Percentiles rank a stretch among this genome's conserved stretches.
phyloP scores from a whole-genome alignment of 148 eudicot species.

The Linanthus parryae region DNA sequence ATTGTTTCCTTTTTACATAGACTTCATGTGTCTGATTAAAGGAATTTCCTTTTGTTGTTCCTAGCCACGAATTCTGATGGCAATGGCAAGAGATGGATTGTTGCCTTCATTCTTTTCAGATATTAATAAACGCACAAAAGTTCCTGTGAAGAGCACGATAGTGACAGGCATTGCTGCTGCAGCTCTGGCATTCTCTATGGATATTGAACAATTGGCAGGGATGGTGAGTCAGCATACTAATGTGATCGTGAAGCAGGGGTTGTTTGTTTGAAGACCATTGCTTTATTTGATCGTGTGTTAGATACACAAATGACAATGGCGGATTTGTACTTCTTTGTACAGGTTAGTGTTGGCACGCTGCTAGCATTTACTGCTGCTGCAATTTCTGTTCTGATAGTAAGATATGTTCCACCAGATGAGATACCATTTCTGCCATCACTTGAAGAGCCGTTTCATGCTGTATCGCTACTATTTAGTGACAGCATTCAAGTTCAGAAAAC shows the following conservation, averaged over 20 bases:
- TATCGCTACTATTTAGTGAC: constrained; percentile 19
- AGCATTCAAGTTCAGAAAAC: too few species aligned
- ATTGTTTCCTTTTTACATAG: not conserved
- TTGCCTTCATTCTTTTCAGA: constrained; percentile 88
- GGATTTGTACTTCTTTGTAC: constrained; percentile 14
- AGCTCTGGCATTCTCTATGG: constrained; percentile 70
- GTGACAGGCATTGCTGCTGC: constrained; percentile 73
- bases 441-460: constrained; percentile 29
- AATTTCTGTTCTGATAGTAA: constrained; percentile 38
- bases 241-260: not conserved
- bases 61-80: constrained; percentile 94
- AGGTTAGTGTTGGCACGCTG: constrained; percentile 73
- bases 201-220: constrained; percentile 88
- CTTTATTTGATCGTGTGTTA: not conserved
- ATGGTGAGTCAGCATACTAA: constrained; percentile 46
- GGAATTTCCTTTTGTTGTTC: constrained; percentile 3
- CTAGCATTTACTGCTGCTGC: constrained; percentile 59
- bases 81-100: constrained; percentile 97
- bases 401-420: constrained; percentile 52
- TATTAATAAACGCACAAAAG: constrained; percentile 62
- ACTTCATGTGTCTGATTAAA: not conserved
- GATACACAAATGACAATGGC: not conserved
- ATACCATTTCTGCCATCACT: constrained; percentile 36
- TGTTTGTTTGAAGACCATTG: not conserved
- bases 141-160: constrained; percentile 86